Evolutionary conservation across 768 basidiomycete species (phyloP), one percentile per base, ranked within the genome.

Genomic region (Leccinum broughii): DNA sequence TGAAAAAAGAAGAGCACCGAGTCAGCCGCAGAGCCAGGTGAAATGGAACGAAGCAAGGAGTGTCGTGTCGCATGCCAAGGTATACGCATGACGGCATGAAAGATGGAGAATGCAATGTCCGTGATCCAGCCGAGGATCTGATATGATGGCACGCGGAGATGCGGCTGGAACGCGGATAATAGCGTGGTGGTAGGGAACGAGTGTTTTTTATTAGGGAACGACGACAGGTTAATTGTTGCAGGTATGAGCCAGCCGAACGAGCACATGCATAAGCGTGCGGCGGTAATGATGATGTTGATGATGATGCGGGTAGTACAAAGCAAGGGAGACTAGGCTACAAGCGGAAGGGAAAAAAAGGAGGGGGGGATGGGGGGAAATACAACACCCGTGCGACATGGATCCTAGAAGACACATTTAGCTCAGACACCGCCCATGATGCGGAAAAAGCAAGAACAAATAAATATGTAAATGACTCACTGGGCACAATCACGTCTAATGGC

Each of bases 271-370:
- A 30, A 26, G n/a, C 14, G n/a, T n/a, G 17, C 20, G 46, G 46
- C 78, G 39, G 39, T n/a, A 4, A 41, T 41, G 41, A n/a, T 41
- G 41, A 41, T 41, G 41, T 2, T 41, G 41, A 4, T 41, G 54
- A 57, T 32, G 54, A 57, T 56, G 56, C 46, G 56, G n/a, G 30
- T 34, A 9, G 24, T 56, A n/a, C 24, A 56, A 22, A 22, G 22
- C 20, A 20, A 10, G n/a, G 20, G 24, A 35, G 24, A 28, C 51
- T 26, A 22, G 4, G n/a, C 32, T 11, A 26, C 15, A 55, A 22
- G 51, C 20, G 30, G 22, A 2, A 10, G 30, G 22, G 11, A 3
- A 2, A 20, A 3, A 24, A 26, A 1, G 26, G 17, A 20, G 28
- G 41, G 41, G 39, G 41, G 9, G 9, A 9, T 41, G 41, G 41